These are phyloP conservation scores for Porphyrellus cyaneotinctus DNA, from an alignment of 768 basidiomycete genomes.

Conservation along the genomic window DNA sequence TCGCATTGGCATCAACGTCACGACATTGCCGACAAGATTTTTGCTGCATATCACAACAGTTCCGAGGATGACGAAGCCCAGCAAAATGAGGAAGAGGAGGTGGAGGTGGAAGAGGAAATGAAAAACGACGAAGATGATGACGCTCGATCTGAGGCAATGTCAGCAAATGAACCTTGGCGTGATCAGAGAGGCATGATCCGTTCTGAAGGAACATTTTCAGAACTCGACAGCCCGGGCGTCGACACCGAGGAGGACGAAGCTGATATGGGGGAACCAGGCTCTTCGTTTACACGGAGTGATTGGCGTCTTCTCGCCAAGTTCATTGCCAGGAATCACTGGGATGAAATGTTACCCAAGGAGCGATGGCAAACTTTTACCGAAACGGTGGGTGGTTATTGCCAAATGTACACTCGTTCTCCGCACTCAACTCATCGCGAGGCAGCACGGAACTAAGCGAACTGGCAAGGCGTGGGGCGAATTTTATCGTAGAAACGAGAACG, in stretches of 20 bases:
- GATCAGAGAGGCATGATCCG: conserved; percentile 17
- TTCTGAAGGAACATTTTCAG: conserved; percentile 19
- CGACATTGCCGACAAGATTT: conserved; percentile 63
- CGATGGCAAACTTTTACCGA: conserved; percentile 54
- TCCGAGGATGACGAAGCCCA: conserved; percentile 32
- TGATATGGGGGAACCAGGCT: conserved; percentile 51
- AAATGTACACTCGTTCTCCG: background rate
- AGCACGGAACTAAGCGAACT: conserved; percentile 50
- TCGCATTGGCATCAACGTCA: conserved; percentile 66
- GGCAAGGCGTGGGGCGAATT: conserved; percentile 60
- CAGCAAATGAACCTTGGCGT: conserved; percentile 15
- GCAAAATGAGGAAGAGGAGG: conserved; percentile 34
- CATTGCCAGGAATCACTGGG: conserved; percentile 50
- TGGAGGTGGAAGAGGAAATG: conserved; percentile 26
- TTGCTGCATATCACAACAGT: conserved; percentile 33
- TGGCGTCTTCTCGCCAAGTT: conserved; percentile 56
- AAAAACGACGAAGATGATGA: conserved; percentile 19
- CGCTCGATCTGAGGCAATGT: conserved; percentile 21
- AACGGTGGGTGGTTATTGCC: conserved; percentile 36
- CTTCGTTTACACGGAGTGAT: conserved; percentile 57
- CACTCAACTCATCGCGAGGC: conserved; percentile 1
- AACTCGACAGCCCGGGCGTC: conserved; percentile 13
- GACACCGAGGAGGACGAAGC: conserved; percentile 29
- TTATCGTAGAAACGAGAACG: conserved; percentile 47
- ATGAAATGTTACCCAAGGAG: conserved; percentile 37